phyloP scores from a whole-genome alignment of 2,329 filamentous ascomycete species.

The Ophiostoma angusticollis region DNA sequence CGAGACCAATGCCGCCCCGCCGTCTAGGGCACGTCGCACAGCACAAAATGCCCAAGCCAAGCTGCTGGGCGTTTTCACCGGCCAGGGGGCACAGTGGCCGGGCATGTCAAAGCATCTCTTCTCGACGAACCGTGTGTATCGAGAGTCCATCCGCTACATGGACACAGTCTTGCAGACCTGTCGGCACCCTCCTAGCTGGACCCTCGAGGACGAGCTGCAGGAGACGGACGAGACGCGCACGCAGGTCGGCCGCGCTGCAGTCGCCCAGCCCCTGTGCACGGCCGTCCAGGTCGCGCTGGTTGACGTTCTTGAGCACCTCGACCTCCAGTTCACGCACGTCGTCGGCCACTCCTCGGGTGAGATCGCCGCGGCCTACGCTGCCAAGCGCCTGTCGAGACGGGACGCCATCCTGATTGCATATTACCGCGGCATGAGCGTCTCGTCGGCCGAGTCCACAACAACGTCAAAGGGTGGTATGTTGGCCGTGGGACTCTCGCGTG shows the following conservation, averaged over 20 bases:
- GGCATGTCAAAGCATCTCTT: slow-evolving; percentile 8
- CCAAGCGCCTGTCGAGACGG: slow-evolving; percentile 13
- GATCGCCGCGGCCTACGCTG: slow-evolving; percentile 22
- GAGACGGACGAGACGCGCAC: slow-evolving; percentile 2
- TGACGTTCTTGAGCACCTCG: slow-evolving; percentile 18
- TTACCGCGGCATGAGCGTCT: slow-evolving; percentile 12
- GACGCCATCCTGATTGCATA: slow-evolving; percentile 15
- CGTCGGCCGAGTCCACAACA: not conserved
- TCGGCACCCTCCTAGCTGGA: slow-evolving; percentile 6
- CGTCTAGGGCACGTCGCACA: not conserved
- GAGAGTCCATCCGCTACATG: slow-evolving; percentile 21
- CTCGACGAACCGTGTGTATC: slow-evolving; percentile 12
- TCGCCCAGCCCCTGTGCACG: slow-evolving; percentile 20
- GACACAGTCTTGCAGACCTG: slow-evolving; percentile 19
- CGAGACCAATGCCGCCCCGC: no score
- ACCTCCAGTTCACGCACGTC: slow-evolving; percentile 16
- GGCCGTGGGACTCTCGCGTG: slow-evolving; percentile 27
- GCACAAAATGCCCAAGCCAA: not conserved
- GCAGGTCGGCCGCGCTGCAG: slow-evolving; percentile 2
- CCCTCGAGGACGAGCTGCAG: slow-evolving; percentile 5
- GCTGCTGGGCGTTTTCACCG: slow-evolving; percentile 14
- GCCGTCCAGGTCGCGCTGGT: slow-evolving; percentile 21
- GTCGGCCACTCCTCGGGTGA: slow-evolving; percentile 25
- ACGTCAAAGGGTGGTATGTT: slow-evolving; percentile 27
- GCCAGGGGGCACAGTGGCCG: slow-evolving; percentile 17